These are phyloP conservation scores for Oenanthe javanica DNA, from an alignment of 140 eudicot species.

Conservation along the genomic window DNA sequence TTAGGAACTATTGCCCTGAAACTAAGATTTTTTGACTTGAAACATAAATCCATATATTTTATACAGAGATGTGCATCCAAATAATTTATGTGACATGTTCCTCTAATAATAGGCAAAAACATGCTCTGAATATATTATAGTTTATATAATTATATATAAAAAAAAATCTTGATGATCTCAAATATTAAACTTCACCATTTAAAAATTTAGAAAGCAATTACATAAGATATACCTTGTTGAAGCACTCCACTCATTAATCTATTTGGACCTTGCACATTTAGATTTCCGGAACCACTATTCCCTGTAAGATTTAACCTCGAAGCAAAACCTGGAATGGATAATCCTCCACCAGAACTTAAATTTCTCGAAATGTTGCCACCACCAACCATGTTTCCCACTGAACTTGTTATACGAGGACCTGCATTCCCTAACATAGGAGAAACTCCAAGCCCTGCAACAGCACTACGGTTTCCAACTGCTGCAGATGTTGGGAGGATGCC, in stretches of 20 bases:
- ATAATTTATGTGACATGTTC: not conserved
- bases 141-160: not conserved
- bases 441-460: constrained; percentile 68
- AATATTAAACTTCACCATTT: not conserved
- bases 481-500: constrained; percentile 89
- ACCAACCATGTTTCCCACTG: constrained; percentile 68
- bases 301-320: constrained; percentile 58
- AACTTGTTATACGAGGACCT: constrained; percentile 59
- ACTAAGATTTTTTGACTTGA: not conserved
- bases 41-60: not conserved
- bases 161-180: not conserved
- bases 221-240: constrained; percentile 69
- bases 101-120: not conserved
- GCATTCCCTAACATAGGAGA: constrained; percentile 69
- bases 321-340: constrained; percentile 78
- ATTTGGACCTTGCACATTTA: constrained; percentile 77
- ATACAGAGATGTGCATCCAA: not conserved
- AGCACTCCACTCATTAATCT: constrained; percentile 85
- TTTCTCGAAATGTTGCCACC: constrained; percentile 74
- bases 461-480: constrained; percentile 59
- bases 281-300: constrained; percentile 72
- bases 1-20: not conserved
- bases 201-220: not conserved
- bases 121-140: not conserved
- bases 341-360: constrained; percentile 75